Evolutionary conservation across 1,284 basidiomycete genomes (phyloP).

Genomic region (Trametes pubescens): DNA sequence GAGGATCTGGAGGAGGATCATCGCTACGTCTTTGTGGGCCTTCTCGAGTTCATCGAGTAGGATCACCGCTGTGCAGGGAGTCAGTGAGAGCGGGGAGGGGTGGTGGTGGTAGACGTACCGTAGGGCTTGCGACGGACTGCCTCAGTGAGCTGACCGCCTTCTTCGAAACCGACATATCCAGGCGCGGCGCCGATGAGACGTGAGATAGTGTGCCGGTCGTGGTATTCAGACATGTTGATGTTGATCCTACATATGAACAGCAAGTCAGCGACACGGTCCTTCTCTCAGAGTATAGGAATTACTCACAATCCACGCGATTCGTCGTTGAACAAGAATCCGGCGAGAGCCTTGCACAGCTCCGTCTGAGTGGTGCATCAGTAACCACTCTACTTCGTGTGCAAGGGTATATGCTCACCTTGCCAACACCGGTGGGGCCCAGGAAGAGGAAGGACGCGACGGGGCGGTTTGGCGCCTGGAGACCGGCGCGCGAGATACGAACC

Average conservation of each 20-base stretch:
- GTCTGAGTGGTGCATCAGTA: slow-evolving; percentile 56
- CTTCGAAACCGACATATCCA: slow-evolving; percentile 94
- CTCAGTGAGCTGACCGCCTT: slow-evolving; percentile 91
- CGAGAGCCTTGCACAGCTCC: slow-evolving; percentile 88
- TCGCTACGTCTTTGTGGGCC: slow-evolving; percentile 90
- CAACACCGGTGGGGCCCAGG: slow-evolving; percentile 88
- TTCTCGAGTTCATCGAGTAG: slow-evolving; percentile 92
- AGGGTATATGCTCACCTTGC: slow-evolving; percentile 59
- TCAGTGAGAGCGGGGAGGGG: slow-evolving; percentile 8
- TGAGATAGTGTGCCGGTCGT: slow-evolving; percentile 91
- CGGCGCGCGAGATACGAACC: slow-evolving; percentile 90
- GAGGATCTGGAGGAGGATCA: slow-evolving; percentile 92
- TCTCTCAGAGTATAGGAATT: neutral
- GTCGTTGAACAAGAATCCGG: slow-evolving; percentile 88
- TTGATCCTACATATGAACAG: slow-evolving; percentile 66
- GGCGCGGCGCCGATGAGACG: slow-evolving; percentile 91
- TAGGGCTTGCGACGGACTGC: slow-evolving; percentile 87
- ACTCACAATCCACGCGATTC: slow-evolving; percentile 83
- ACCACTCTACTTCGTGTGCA: neutral
- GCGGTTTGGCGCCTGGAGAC: slow-evolving; percentile 85
- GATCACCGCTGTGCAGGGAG: slow-evolving; percentile 65
- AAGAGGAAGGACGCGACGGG: slow-evolving; percentile 94
- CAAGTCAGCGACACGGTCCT: neutral
- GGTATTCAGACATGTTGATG: slow-evolving; percentile 94
- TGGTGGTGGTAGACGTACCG: slow-evolving; percentile 52